Evolutionary conservation across 495 filamentous ascomycete species (phyloP).

Genomic region (Staphylotrichum longicolle): DNA sequence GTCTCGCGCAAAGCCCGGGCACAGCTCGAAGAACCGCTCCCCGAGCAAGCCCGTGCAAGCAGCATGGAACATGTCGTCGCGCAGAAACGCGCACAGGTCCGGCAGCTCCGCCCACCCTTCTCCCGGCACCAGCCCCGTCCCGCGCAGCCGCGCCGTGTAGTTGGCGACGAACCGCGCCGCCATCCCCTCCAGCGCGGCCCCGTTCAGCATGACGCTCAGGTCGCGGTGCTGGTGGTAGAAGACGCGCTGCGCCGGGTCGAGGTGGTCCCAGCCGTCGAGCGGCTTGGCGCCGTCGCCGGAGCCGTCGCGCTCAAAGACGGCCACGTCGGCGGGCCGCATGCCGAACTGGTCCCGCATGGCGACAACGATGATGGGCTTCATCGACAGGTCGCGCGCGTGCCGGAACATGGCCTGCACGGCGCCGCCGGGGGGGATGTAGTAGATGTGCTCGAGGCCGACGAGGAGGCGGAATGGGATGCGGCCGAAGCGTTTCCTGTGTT

Average conservation of each 20-base stretch:
- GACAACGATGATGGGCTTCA: constrained; percentile 23
- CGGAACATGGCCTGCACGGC: constrained; percentile 21
- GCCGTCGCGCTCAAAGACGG: constrained; percentile 20
- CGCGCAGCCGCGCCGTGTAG: constrained; percentile 17
- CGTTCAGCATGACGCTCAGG: constrained; percentile 13
- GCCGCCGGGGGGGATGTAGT: constrained; percentile 24
- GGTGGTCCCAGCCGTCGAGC: constrained; percentile 19
- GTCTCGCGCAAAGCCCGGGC: constrained; percentile 23
- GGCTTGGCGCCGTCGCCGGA: constrained; percentile 24
- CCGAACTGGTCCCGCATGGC: constrained; percentile 21
- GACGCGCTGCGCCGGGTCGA: constrained; percentile 19
- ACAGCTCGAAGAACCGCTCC: constrained; percentile 22
- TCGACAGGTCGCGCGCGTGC: constrained; percentile 17
- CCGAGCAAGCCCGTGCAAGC: constrained; percentile 30
- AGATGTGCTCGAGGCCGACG: constrained; percentile 23
- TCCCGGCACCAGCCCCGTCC: neutral
- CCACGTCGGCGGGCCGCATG: constrained; percentile 17
- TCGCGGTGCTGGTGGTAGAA: constrained; percentile 23
- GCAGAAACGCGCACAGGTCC: constrained; percentile 31
- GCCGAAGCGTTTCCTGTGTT: constrained; percentile 7
- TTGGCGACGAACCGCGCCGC: constrained; percentile 13
- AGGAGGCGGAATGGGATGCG: constrained; percentile 15
- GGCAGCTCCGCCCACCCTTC: constrained; percentile 28
- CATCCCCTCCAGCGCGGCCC: constrained; percentile 14
- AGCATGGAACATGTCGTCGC: constrained; percentile 29